A percentile compares a stretch with the other conserved stretches of the same genome.
These are phyloP conservation scores for Ophioceras dolichostomum DNA, from an alignment of 2,329 filamentous ascomycete species.

Conservation along the genomic window DNA sequence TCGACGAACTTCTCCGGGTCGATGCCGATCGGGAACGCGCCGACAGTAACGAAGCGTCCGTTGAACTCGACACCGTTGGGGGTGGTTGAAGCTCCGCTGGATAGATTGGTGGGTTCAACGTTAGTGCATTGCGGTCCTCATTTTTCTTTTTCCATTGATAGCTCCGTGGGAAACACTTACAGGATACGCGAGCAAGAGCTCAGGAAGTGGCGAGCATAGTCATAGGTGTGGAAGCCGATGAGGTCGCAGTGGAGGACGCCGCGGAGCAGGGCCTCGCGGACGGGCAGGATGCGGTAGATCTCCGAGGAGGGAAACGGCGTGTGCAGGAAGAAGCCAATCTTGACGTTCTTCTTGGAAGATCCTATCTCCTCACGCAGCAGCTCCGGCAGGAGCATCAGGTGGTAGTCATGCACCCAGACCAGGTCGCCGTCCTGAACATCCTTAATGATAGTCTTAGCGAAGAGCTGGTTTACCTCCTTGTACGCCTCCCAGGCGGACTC, in stretches of 20 bases:
- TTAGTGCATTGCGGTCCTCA: not conserved
- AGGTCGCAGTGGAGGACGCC: slow-evolving; percentile 89
- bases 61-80: slow-evolving; percentile 90
- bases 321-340: slow-evolving; percentile 96
- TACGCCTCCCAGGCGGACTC: slow-evolving; percentile 91
- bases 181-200: slow-evolving; percentile 94
- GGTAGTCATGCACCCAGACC: slow-evolving; percentile 98
- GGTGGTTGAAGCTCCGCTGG: slow-evolving; percentile 37
- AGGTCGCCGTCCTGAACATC: slow-evolving; percentile 89
- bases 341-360: slow-evolving; percentile 73
- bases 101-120: no score
- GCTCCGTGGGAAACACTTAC: slow-evolving; percentile 40
- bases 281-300: slow-evolving; percentile 90
- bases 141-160: not conserved
- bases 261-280: slow-evolving; percentile 75
- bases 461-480: slow-evolving; percentile 82
- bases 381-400: slow-evolving; percentile 89
- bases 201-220: slow-evolving; percentile 95
- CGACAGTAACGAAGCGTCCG: slow-evolving; percentile 78
- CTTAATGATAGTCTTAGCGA: slow-evolving; percentile 75
- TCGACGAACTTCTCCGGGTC: slow-evolving; percentile 94
- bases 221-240: slow-evolving; percentile 96
- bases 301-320: slow-evolving; percentile 95
- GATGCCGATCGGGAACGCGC: slow-evolving; percentile 95
- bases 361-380: slow-evolving; percentile 90